Evolutionary conservation across 1,139 yeast species (phyloP).

Genomic region (Scheffersomyces stambukii): DNA sequence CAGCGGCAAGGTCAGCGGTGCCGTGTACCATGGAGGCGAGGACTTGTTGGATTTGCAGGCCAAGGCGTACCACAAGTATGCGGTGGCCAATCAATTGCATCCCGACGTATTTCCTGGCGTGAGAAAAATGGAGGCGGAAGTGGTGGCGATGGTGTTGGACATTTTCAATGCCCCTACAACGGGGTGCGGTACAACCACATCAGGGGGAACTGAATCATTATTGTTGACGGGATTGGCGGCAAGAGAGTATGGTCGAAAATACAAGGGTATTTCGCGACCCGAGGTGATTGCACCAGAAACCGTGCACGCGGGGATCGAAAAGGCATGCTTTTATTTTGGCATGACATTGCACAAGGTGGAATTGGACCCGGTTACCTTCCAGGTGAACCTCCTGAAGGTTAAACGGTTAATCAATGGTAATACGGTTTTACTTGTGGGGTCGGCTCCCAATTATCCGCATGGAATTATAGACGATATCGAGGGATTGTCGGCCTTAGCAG

Average conservation of each 20-base stretch:
- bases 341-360: conserved; percentile 83
- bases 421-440: conserved; percentile 82
- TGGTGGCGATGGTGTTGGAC: conserved; percentile 83
- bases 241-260: conserved; percentile 54
- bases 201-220: conserved; percentile 96
- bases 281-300: conserved; percentile 89
- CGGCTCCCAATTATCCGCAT: conserved; percentile 96
- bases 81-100: conserved; percentile 90
- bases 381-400: conserved; percentile 66
- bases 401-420: conserved; percentile 64
- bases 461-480: conserved; percentile 91
- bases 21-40: conserved; percentile 92
- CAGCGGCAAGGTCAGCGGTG: conserved; percentile 85
- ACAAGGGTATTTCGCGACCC: conserved; percentile 63
- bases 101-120: conserved; percentile 98
- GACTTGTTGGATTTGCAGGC: conserved; percentile 71
- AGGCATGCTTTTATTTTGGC: conserved; percentile 88
- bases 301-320: conserved; percentile 93
- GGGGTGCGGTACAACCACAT: conserved; percentile 86
- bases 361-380: conserved; percentile 60
- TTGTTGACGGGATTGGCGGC: conserved; percentile 86
- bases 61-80: conserved; percentile 66
- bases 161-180: conserved; percentile 69
- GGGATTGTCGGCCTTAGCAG: conserved; percentile 63
- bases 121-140: conserved; percentile 93